phyloP scores from a whole-genome alignment of 176 grass and related monocot genomes.

The Juncus effusus region DNA sequence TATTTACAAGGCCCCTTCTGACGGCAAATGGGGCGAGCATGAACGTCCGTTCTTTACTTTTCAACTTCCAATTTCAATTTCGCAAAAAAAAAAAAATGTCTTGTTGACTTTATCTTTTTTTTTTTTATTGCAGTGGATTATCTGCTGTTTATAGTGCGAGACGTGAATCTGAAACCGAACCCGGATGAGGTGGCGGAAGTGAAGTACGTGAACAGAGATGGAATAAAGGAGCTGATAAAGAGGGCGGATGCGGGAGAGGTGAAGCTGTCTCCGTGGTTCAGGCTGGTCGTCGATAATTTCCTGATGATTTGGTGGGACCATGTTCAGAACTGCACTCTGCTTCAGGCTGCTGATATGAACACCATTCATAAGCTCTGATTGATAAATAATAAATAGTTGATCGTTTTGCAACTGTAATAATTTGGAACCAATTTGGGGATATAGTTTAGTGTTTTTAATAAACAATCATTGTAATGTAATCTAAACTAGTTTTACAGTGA shows the following conservation, averaged over 20 bases:
- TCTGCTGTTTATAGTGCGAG: constrained; percentile 71
- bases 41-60: constrained; percentile 42
- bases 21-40: constrained; percentile 94
- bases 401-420: neutral
- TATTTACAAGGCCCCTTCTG: constrained; percentile 90
- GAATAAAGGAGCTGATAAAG: constrained; percentile 59
- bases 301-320: constrained; percentile 91
- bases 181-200: constrained; percentile 66
- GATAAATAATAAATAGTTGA: neutral
- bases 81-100: neutral
- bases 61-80: neutral
- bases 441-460: too few relatives aligned
- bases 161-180: constrained; percentile 63
- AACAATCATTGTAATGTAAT: too few relatives aligned
- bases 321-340: constrained; percentile 64
- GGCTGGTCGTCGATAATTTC: constrained; percentile 85
- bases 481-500: too few relatives aligned
- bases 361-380: constrained; percentile 71
- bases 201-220: constrained; percentile 62
- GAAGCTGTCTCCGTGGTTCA: constrained; percentile 89
- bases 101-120: constrained; percentile 11
- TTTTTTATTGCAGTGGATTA: constrained; percentile 70
- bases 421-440: too few relatives aligned
- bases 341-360: constrained; percentile 53
- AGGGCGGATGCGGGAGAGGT: constrained; percentile 78